These are phyloP conservation scores for Ramalina intermedia DNA, from an alignment of 495 filamentous ascomycete genomes.

Conservation along the genomic window DNA sequence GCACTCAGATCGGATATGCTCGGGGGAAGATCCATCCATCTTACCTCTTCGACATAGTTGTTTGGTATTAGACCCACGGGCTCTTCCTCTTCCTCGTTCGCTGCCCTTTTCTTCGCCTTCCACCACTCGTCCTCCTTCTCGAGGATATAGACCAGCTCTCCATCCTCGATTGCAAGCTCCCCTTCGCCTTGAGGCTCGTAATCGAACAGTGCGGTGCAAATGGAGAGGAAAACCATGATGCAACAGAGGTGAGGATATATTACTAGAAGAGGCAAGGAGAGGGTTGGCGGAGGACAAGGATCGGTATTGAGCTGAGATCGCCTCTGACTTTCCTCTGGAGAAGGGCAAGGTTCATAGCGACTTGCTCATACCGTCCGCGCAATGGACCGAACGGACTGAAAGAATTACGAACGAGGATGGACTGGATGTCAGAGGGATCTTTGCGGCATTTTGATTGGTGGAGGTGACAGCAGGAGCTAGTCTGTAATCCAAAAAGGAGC, in stretches of 20 bases:
- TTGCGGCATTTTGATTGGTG: too few relatives aligned
- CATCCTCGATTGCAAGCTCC: conserved; percentile 77
- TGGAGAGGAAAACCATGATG: conserved; percentile 66
- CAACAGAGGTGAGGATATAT: not conserved
- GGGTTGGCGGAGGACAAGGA: not conserved
- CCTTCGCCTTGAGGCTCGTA: conserved; percentile 79
- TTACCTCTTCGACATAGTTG: conserved; percentile 94
- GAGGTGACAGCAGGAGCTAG: too few relatives aligned
- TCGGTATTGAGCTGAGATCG: not conserved
- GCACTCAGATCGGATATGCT: too few relatives aligned
- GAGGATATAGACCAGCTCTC: conserved; percentile 81
- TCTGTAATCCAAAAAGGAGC: too few relatives aligned
- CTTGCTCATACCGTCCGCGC: too few relatives aligned
- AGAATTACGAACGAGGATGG: too few relatives aligned
- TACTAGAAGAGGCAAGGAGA: not conserved
- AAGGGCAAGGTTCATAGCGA: too few relatives aligned
- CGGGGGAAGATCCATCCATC: conserved; percentile 14
- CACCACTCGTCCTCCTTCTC: conserved; percentile 98
- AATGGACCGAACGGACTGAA: too few relatives aligned
- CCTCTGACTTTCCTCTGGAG: too few relatives aligned
- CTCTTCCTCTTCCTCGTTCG: conserved; percentile 84
- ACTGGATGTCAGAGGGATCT: too few relatives aligned
- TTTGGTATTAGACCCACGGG: conserved; percentile 85
- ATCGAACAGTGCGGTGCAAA: conserved; percentile 88
- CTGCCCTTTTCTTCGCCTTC: conserved; percentile 94